phyloP scores from a whole-genome alignment of 495 filamentous ascomycete species.

The Umbilicaria muhlenbergii region DNA sequence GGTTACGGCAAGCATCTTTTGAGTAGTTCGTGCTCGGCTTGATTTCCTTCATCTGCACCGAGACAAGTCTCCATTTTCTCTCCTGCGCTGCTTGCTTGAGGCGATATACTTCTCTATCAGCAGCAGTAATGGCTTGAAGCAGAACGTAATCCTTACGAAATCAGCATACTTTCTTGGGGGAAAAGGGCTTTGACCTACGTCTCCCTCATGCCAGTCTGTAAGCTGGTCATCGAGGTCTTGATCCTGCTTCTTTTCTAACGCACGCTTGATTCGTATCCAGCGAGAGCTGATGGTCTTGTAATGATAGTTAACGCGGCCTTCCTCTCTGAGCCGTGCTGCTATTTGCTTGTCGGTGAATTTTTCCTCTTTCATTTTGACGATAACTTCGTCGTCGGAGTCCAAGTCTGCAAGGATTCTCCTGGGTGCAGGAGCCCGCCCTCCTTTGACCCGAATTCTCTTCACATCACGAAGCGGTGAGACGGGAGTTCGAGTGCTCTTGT shows the following conservation, averaged over 20 bases:
- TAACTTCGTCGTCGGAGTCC: slow-evolving; percentile 22
- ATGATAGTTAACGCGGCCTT: slow-evolving; percentile 17
- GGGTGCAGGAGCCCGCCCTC: slow-evolving; percentile 1
- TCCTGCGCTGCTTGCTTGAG: slow-evolving; percentile 4
- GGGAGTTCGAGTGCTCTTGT: not conserved
- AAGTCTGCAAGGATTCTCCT: slow-evolving; percentile 15
- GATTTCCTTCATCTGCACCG: not conserved
- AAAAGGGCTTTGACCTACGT: slow-evolving; percentile 13
- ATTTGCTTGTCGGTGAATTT: slow-evolving; percentile 17
- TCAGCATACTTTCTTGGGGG: not conserved
- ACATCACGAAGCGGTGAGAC: not conserved
- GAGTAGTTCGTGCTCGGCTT: slow-evolving; percentile 7
- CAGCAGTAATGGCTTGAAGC: slow-evolving; percentile 3
- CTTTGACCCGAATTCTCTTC: slow-evolving; percentile 1
- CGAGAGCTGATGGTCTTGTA: slow-evolving; percentile 24
- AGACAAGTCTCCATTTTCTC: slow-evolving; percentile 3
- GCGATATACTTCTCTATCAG: slow-evolving; percentile 3
- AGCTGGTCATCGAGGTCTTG: slow-evolving; percentile 18
- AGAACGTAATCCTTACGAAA: slow-evolving; percentile 5
- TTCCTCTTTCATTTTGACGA: slow-evolving; percentile 19
- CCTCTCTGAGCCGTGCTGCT: slow-evolving; percentile 13
- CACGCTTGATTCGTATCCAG: slow-evolving; percentile 16
- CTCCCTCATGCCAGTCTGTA: slow-evolving; percentile 21
- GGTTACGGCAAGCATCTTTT: slow-evolving; percentile 6
- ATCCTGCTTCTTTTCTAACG: slow-evolving; percentile 16